Evolutionary conservation across 495 filamentous ascomycete species (phyloP).

Genomic region (Penicillium tannophilum): DNA sequence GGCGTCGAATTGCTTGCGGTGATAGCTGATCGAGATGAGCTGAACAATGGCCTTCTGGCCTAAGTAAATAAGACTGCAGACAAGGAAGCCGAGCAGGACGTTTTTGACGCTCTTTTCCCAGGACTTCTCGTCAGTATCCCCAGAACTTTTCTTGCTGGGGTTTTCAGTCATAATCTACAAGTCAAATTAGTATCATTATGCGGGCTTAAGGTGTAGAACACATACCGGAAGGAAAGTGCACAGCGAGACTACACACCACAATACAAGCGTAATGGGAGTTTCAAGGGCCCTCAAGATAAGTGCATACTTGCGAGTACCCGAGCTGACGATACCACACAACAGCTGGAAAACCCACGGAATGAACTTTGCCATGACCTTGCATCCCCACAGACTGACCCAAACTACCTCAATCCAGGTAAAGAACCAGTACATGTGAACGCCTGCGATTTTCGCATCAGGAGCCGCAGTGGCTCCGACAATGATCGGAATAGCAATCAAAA

Average conservation of each 20-base stretch:
- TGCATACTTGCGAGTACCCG: constrained; percentile 91
- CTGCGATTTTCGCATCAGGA: constrained; percentile 57
- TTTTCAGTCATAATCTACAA: constrained; percentile 58
- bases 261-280: constrained; percentile 82
- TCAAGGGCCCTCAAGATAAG: constrained; percentile 77
- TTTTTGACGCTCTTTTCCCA: constrained; percentile 69
- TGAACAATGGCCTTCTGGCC: constrained; percentile 84
- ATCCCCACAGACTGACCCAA: constrained; percentile 86
- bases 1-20: constrained; percentile 86
- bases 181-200: constrained; percentile 27
- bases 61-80: constrained; percentile 76
- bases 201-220: not conserved
- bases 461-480: constrained; percentile 66
- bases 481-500: constrained; percentile 78
- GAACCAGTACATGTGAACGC: constrained; percentile 72
- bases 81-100: constrained; percentile 73
- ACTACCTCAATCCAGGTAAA: constrained; percentile 92
- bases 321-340: constrained; percentile 84
- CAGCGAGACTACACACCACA: constrained; percentile 79
- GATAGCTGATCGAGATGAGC: constrained; percentile 91
- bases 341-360: constrained; percentile 85
- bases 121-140: constrained; percentile 30
- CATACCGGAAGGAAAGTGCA: constrained; percentile 73
- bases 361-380: constrained; percentile 77
- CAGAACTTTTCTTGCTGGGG: constrained; percentile 32